Percentiles rank a stretch among this genome's conserved stretches.
Conservation (phyloP, 2,329 filamentous ascomycete species). For the Hypomyces rosellus region DNA sequence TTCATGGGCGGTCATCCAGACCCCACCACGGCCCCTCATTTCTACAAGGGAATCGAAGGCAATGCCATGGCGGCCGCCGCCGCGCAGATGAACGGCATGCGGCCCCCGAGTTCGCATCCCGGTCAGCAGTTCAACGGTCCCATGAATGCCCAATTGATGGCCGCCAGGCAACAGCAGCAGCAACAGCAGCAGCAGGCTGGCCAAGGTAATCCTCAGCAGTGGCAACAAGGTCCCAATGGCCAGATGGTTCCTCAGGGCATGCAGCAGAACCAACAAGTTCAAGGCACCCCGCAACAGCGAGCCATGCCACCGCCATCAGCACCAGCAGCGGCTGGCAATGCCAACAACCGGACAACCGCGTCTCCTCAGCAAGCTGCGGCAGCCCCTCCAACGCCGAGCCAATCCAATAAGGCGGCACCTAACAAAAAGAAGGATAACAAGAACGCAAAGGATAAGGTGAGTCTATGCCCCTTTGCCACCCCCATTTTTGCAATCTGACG, state of each 20-base stretch:
- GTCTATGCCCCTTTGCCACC: slow-evolving; percentile 8
- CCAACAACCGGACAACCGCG: slow-evolving; percentile 50
- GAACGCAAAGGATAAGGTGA: slow-evolving; percentile 57
- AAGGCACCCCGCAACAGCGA: slow-evolving; percentile 67
- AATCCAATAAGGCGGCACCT: slow-evolving; percentile 64
- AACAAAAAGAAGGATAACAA: slow-evolving; percentile 67
- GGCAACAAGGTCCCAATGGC: slow-evolving; percentile 37
- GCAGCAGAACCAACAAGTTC: slow-evolving; percentile 41
- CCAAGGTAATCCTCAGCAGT: slow-evolving; percentile 30
- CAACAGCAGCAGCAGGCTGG: slow-evolving; percentile 23
- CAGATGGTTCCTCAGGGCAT: slow-evolving; percentile 35
- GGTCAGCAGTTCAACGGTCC: slow-evolving; percentile 49
- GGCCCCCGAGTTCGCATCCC: slow-evolving; percentile 63
- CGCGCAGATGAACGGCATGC: slow-evolving; percentile 58
- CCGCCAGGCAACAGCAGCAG: slow-evolving; percentile 38
- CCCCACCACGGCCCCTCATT: slow-evolving; percentile 52
- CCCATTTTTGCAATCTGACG: slow-evolving; percentile 15
- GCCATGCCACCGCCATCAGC: slow-evolving; percentile 63
- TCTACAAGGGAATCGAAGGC: slow-evolving; percentile 52
- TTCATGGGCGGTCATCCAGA: slow-evolving; percentile 61
- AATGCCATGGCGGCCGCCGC: slow-evolving; percentile 43
- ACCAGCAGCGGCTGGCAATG: slow-evolving; percentile 40
- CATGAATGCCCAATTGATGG: slow-evolving; percentile 57
- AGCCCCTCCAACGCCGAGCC: slow-evolving; percentile 70
- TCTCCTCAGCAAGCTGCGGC: slow-evolving; percentile 58